Conservation (phyloP, 805 yeast species). For the Saturnispora zaruensis region DNA sequence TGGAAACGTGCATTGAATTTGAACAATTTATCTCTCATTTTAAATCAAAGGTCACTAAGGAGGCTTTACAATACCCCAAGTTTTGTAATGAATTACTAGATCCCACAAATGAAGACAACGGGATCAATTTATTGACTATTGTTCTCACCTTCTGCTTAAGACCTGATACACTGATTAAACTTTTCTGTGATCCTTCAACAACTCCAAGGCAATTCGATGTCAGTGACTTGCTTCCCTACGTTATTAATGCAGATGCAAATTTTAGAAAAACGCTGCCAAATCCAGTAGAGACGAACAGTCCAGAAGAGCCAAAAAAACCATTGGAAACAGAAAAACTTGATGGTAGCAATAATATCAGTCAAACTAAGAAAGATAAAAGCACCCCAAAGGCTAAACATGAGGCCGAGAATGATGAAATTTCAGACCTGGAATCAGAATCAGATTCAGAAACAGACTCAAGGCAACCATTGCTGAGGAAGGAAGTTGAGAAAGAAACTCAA, state of each 20-base stretch:
- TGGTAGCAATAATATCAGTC: neutral
- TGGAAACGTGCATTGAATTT: slow-evolving; percentile 20
- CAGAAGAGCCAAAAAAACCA: neutral
- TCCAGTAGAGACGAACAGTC: neutral
- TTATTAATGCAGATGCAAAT: slow-evolving; percentile 17
- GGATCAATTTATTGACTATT: slow-evolving; percentile 24
- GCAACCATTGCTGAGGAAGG: neutral
- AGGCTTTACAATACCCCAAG: slow-evolving; percentile 23
- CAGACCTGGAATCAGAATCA: neutral
- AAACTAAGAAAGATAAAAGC: neutral
- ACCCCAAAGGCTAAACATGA: neutral
- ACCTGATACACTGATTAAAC: slow-evolving; percentile 13
- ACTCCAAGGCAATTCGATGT: slow-evolving; percentile 23
- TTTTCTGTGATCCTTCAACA: slow-evolving; percentile 19
- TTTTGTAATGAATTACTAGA: slow-evolving; percentile 18
- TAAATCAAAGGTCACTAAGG: slow-evolving; percentile 23
- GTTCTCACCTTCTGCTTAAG: slow-evolving; percentile 25
- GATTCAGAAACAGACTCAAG: neutral
- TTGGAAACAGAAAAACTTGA: neutral
- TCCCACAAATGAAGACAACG: slow-evolving; percentile 21
- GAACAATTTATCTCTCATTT: slow-evolving; percentile 23
- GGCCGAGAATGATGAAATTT: neutral
- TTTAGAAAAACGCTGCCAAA: slow-evolving; percentile 3
- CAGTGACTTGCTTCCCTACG: slow-evolving; percentile 21
- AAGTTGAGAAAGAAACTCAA: neutral